These are phyloP conservation scores for Tetrahymena borealis DNA, from an alignment of 73 alveolate species.

Conservation along the genomic window DNA sequence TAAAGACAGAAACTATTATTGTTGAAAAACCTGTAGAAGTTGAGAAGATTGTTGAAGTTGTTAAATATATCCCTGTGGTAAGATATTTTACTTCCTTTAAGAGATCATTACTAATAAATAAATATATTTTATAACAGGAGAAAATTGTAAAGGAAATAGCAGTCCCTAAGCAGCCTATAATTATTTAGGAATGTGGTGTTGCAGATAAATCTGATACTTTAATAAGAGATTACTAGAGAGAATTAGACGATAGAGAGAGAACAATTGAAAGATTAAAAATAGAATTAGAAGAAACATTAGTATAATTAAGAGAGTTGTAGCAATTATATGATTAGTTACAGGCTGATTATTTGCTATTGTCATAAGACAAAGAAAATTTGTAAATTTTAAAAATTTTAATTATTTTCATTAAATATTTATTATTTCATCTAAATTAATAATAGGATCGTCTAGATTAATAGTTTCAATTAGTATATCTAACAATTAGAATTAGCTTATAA, in stretches of 20 bases:
- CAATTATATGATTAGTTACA: not conserved
- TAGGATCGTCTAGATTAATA: not conserved
- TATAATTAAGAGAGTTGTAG: not conserved
- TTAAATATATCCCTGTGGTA: not conserved
- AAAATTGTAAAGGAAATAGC: not conserved
- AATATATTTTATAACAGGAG: not conserved
- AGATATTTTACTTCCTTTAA: not conserved
- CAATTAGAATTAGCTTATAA: not conserved
- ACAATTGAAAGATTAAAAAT: not conserved
- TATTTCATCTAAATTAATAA: too few species aligned
- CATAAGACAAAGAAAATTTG: not conserved
- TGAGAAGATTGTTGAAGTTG: not conserved
- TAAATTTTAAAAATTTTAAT: too few species aligned
- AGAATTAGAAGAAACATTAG: not conserved
- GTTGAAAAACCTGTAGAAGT: not conserved
- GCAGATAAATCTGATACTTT: not conserved
- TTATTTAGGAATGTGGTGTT: not conserved
- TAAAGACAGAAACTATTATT: not conserved
- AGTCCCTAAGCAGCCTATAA: not conserved
- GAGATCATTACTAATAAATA: not conserved
- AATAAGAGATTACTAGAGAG: not conserved
- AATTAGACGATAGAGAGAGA: not conserved
- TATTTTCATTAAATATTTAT: too few species aligned
- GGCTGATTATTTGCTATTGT: not conserved
- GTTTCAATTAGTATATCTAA: not conserved